Evolutionary conservation across 495 filamentous ascomycete species (phyloP), one percentile per base, ranked within the genome.

Genomic region (Xylaria venustula): DNA sequence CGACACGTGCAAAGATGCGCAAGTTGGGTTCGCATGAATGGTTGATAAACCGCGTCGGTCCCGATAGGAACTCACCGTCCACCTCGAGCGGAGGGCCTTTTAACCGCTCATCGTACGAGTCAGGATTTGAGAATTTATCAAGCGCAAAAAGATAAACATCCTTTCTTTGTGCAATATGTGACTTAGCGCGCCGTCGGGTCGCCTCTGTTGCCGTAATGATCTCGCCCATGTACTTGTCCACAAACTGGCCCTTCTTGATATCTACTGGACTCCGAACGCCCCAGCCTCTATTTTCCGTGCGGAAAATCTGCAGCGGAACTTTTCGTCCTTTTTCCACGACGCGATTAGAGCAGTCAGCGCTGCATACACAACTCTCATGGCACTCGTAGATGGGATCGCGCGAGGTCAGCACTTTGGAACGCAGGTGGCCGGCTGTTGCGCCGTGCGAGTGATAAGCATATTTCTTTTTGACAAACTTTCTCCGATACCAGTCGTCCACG

Each of bases 141-240:
- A 97, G 83, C 3, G 81, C 82, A 71, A 96, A 97, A 1, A 97
- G 81, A 66, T 97, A 97, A 0, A 85, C 86, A 56, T 80, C 83
- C 67, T 85, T 88, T 7, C 73, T 74, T 64, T 73, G 58, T 19
- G 62, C 77, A 53, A 68, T 71, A 59, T 71, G 72, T 26, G 82
- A 78, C 34, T 73, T 70, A 1, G 68, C 74, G 26, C 91, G 87
- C 7, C 94, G 87, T 2, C 74, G 64, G 23, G 87, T 81, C 2
- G 93, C 89, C 69, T 88, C 86, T 9, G 82, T 71, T 22, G 82
- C 77, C 0, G 89, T 91, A 61, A 98, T 89, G 25, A 97, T 83
- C 70, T 98, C 93, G 1, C 93, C 93, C 14, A 91, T 85, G 62
- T 98, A 98, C 20, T 83, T 82, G 67, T 95, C 93, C 54, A 98